Base-by-base conservation (phyloP, 139 green algal species). In the Chlamydomonas incerta region DNA sequence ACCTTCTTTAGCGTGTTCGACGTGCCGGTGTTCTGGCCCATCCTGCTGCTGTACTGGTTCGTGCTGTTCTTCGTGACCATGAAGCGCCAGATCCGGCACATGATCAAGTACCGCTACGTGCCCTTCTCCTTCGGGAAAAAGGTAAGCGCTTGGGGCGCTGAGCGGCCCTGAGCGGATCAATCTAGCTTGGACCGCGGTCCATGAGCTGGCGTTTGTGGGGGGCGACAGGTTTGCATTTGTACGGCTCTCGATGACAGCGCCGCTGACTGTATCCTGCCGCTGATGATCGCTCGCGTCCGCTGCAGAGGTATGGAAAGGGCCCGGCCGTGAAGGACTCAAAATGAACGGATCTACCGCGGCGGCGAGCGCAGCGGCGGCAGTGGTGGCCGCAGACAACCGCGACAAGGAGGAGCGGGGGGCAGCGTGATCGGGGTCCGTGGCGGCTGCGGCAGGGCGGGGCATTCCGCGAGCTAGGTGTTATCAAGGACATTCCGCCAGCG, bases 1-100 rank as follows among this genome's bases (percentile, higher is more conserved):
- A 99, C 98, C 1, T 98, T 99, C 81, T 98, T 99, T 88, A 90
- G 92, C 2, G 74, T 97, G 21, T 98, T 99, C 86, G 97, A 99
- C 74, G 93, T 99, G n/a, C 98, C 98, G 15, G 98, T 99, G 1
- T 99, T 99, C 89, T 99, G 98, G 98, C 98, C 98, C 50, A 99
- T 99, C 77, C 93, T 99, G 72, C 86, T 99, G 37, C 72, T 99
- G 31, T 99, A 99, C 89, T 99, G 93, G 80, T 90, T 76, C 21
- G 92, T 98, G 52, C 93, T 99, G 17, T 98, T 99, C 85, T 94
- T 96, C 58, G 92, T 99, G 14, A 99, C 98, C 10, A 99, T 99
- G 98, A 99, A 98, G 91, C 91, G 96, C 47, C 98, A 99, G 86
- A 99, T 99, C 76, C 92, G 91, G 87, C 98, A 99, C 92, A 99